phyloP scores from a whole-genome alignment of 352 stramenopile species.

The Phytopythium ostracodes region DNA sequence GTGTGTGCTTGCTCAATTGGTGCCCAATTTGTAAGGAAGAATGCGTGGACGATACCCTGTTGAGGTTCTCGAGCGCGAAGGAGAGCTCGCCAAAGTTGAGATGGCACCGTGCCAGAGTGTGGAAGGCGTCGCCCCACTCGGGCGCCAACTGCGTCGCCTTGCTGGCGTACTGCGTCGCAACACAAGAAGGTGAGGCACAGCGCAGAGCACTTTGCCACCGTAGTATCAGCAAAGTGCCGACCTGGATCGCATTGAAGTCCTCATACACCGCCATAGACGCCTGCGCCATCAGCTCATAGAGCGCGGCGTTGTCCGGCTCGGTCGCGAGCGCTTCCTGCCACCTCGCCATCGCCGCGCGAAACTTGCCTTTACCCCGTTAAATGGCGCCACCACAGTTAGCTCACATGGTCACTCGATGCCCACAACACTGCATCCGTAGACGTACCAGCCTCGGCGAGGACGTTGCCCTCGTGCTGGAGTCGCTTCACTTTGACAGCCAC shows the following conservation, averaged over 20 bases:
- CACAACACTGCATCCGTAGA: not conserved
- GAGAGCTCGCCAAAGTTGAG: slow-evolving; percentile 80
- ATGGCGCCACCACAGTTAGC: not conserved
- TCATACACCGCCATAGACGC: slow-evolving; percentile 63
- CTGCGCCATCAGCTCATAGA: slow-evolving; percentile 73
- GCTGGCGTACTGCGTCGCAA: slow-evolving; percentile 43
- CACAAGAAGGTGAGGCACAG: no score
- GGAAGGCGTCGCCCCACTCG: slow-evolving; percentile 61
- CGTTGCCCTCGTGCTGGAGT: slow-evolving; percentile 76
- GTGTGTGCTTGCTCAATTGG: not conserved
- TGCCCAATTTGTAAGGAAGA: no score
- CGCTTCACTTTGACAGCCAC: slow-evolving; percentile 41
- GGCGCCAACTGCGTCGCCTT: slow-evolving; percentile 52
- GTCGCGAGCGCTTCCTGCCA: slow-evolving; percentile 59
- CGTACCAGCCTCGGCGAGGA: slow-evolving; percentile 50
- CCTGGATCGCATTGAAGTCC: slow-evolving; percentile 71
- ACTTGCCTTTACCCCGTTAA: slow-evolving; percentile 24
- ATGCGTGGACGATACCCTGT: no score
- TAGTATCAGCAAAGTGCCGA: not conserved
- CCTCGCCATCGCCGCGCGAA: slow-evolving; percentile 54
- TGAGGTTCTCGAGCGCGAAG: slow-evolving; percentile 44
- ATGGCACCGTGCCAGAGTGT: slow-evolving; percentile 63
- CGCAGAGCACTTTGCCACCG: not conserved
- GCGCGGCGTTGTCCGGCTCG: slow-evolving; percentile 35
- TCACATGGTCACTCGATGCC: not conserved